Evolutionary conservation across 306 rosid genomes (phyloP), one percentile per base, ranked within the genome.

Genomic region (Inga oerstediana): DNA sequence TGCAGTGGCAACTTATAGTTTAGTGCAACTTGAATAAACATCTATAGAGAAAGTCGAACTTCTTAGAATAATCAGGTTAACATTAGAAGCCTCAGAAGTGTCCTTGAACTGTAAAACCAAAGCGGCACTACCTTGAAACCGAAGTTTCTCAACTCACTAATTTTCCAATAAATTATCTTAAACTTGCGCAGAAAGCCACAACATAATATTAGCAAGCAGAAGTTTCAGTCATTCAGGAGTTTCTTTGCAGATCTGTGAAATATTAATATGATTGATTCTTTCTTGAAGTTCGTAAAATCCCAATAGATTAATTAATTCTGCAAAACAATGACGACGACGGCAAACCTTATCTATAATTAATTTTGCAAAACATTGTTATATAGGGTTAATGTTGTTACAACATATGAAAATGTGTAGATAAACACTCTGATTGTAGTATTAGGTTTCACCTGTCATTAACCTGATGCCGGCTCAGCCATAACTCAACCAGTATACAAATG

Each of bases 371-470:
- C 79, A 30, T 48, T 76, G 20, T 48, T 4, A 46, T 15, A 22
- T 32, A 3, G 44, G 74, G 67, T 37, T 65, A 48, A 46, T 19
- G 27, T 9, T 78, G 7, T 48, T 78, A 61, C 77, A 43, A 49
- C 8, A 69, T 30, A 22, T 3, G 32, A 69, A 39, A 44, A 76
- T 15, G 72, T 41, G 19, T 43, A 52, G 37, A 68, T 68, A 76
- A 69, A 56, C 24, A 24, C n/a, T 58, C 74, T n/a, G 44, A 12
- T 68, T 44, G 15, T 13, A 15, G 17, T 45, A 10, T 24, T 11
- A n/a, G 71, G 56, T 83, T 59, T 77, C 46, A 67, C 6, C 69
- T 59, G 20, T 22, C 15, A 84, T 69, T 80, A 81, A 74, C 32
- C 74, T 75, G 59, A 68, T 37, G 49, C 56, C 69, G 46, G 45